Evolutionary conservation across 495 filamentous ascomycete genomes (phyloP).

Genomic region (Aspergillus olivimuriae): DNA sequence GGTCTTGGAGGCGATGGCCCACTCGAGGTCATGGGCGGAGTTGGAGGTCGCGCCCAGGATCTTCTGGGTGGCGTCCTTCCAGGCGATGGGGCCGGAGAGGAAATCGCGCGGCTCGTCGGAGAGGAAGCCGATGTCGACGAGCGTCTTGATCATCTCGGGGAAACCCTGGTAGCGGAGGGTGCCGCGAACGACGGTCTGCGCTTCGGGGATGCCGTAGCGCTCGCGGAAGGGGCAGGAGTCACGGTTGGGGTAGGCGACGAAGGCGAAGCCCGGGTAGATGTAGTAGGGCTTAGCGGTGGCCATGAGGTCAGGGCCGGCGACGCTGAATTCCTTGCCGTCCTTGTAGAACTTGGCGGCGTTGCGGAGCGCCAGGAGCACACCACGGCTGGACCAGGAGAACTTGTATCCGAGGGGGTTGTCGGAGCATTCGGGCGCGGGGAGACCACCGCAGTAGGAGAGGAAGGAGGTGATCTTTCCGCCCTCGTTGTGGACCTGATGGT

Average conservation of each 20-base stretch:
- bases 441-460: conserved; percentile 83
- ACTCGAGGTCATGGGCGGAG: conserved; percentile 58
- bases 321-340: conserved; percentile 63
- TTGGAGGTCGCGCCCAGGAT: conserved; percentile 60
- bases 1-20: conserved; percentile 69
- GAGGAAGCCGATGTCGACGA: conserved; percentile 85
- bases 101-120: conserved; percentile 54
- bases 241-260: conserved; percentile 91
- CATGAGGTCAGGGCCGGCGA: conserved; percentile 69
- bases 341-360: conserved; percentile 83
- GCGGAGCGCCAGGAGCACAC: conserved; percentile 77
- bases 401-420: conserved; percentile 95
- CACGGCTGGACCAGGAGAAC: conserved; percentile 82
- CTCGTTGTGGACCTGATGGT: conserved; percentile 59
- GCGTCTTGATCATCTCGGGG: conserved; percentile 75
- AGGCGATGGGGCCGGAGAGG: conserved; percentile 57
- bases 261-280: conserved; percentile 83
- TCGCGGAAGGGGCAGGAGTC: conserved; percentile 83
- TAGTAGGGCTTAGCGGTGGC: conserved; percentile 80
- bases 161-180: conserved; percentile 83
- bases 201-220: conserved; percentile 85
- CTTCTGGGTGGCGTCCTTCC: conserved; percentile 77
- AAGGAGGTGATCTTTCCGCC: conserved; percentile 85
- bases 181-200: conserved; percentile 50
- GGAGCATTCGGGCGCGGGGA: conserved; percentile 74